Evolutionary conservation across 1,139 yeast species (phyloP), one percentile per base, ranked within the genome.

Genomic region (Diutina ranongensis): DNA sequence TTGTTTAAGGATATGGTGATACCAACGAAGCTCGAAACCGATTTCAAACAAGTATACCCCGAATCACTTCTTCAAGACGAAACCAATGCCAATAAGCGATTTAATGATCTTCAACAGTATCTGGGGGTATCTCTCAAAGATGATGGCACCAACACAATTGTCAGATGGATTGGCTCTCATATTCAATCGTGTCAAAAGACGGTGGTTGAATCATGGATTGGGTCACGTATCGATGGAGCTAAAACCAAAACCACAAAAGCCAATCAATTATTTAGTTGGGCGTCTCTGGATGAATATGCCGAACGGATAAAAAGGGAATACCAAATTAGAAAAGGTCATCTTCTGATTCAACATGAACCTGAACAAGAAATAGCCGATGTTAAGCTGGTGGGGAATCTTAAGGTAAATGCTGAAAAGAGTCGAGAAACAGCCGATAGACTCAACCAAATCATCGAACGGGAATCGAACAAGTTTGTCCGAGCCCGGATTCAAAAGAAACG

Each of bases 51-150:
- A 12, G 18, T 49, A 12, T 67, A 69, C 51, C 68, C 73, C 4
- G 76, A 71, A 49, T 47, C 49, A 16, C 50, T 71, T 5, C 59
- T 70, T 9, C 74, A 70, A 47, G 52, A 54, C 20, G 49, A 67
- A 2, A 52, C 50, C 4, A 55, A 63, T 16, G 72, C 64, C 10
- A 64, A 62, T 51, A 60, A 58, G 49, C 60, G 56, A 51, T 66
- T 64, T 47, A 51, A 55, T 2, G 57, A 66, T 15, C 62, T 65
- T 47, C 75, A 70, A 52, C 55, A 71, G 20, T 60, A 62, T 50
- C 58, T 55, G 19, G 58, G 62, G 41, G 74, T 68, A 52, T 68
- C 68, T 51, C 55, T 65, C 3, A 56, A 55, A 10, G 53, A 51
- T 3, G 48, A 49, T 7, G 49, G 49, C 2, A 46, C 47, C 2